Evolutionary conservation across 2,329 filamentous ascomycete genomes (phyloP).

Genomic region (Aureobasidium sp.): DNA sequence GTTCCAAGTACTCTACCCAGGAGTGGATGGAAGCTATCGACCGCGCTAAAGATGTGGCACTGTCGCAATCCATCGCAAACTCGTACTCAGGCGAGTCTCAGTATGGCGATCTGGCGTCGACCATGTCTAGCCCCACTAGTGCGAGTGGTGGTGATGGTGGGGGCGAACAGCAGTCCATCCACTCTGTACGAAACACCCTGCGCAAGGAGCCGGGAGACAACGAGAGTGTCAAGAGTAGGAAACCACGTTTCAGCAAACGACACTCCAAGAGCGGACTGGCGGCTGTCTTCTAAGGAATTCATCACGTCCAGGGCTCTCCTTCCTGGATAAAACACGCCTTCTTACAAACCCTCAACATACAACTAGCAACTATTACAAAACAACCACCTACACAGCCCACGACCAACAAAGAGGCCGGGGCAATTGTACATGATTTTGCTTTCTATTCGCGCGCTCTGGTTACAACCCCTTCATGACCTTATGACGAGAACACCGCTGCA

Average conservation of each 20-base stretch:
- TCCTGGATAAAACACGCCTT: neutral
- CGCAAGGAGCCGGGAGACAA: slow-evolving; percentile 37
- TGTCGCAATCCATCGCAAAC: slow-evolving; percentile 59
- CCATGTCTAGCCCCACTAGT: slow-evolving; percentile 67
- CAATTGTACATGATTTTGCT: slow-evolving; percentile 6
- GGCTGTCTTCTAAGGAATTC: slow-evolving; percentile 58
- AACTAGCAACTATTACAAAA: slow-evolving; percentile 3
- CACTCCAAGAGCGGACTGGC: slow-evolving; percentile 93
- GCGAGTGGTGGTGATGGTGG: slow-evolving; percentile 55
- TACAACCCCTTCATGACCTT: slow-evolving; percentile 7
- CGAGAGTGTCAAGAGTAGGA: slow-evolving; percentile 49
- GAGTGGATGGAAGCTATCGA: slow-evolving; percentile 92
- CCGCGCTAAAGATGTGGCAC: slow-evolving; percentile 73
- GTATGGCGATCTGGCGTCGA: slow-evolving; percentile 38
- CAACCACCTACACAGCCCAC: neutral
- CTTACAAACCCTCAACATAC: neutral
- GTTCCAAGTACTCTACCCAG: slow-evolving; percentile 61
- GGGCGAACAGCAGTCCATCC: slow-evolving; percentile 30
- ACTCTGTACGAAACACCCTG: slow-evolving; percentile 33
- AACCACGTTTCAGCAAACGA: slow-evolving; percentile 70
- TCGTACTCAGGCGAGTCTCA: slow-evolving; percentile 51
- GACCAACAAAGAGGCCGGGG: neutral
- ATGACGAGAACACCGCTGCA: slow-evolving; percentile 8
- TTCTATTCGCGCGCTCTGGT: neutral
- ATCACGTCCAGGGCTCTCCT: neutral